Base-by-base conservation (phyloP, 1,284 basidiomycete genomes). In the Inonotus hispidus region DNA sequence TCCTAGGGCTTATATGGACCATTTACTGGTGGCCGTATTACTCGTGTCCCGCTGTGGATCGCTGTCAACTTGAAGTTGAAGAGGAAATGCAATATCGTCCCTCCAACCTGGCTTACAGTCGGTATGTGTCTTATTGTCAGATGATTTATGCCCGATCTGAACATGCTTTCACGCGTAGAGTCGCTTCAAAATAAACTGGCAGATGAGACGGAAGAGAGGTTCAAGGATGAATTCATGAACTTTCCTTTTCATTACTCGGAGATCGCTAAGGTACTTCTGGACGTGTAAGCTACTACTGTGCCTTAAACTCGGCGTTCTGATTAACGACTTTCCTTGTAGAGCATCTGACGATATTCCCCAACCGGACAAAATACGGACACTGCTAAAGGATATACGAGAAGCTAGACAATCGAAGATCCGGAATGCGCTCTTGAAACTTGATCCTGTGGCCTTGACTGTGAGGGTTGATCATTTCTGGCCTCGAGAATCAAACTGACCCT, bases 351-450 rank as follows among this genome's bases (percentile, higher is more conserved):
- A 99, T 68, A 75, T 98, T 1, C 82, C 87, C 54, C 84, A 87
- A 56, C 84, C 93, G 0, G 92, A 94, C 59, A 87, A 84, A 65
- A 77, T 99, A 16, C 84, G 93, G 1, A 85, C 87, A 1, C 74
- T 98, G 2, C 81, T 99, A 45, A 96, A 98, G 73, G 95, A 98
- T 71, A 80, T 99, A 37, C 88, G 94, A 16, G 95, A 99, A 76
- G 92, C 92, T 16, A 82, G 96, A 49, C 96, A 98, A 72, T 89
- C 93, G 29, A 99, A 99, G 72, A 89, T 92, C 74, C 78, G 95
- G 63, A 83, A 89, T 50, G 94, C 95, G 79, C 77, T 98, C 6
- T 75, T 79, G 60, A 80, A 82, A 63, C 76, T 93, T 23, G 85
- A 87, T 73, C 84, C 86, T 70, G 88, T 82, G 67, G 89, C 90